Conservation (phyloP, 2,329 filamentous ascomycete genomes). For the Claviceps citrina region DNA sequence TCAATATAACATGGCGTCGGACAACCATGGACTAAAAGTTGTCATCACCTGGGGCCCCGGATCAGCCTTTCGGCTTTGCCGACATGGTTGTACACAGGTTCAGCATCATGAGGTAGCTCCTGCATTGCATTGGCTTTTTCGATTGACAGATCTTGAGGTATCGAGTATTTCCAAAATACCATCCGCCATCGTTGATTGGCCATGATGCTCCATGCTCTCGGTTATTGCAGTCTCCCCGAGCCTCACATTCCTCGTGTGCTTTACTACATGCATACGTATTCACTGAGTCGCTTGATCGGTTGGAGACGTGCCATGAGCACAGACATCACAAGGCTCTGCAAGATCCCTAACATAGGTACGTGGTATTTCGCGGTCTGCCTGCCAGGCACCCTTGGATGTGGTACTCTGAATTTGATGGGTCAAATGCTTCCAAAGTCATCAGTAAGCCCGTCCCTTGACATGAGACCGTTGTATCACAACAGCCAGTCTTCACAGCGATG, state of each 20-base stretch:
- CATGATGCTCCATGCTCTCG: neutral
- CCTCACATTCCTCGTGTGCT: too few species aligned
- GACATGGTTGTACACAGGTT: neutral
- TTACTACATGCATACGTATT: too few species aligned
- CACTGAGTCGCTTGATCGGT: neutral
- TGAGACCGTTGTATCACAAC: neutral
- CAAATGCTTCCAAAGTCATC: neutral
- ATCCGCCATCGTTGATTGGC: neutral
- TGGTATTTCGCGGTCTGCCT: neutral
- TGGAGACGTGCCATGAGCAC: neutral
- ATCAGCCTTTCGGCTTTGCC: constrained; percentile 1
- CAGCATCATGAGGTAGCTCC: neutral
- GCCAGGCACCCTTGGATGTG: too few species aligned
- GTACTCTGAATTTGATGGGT: neutral
- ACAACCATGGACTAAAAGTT: neutral
- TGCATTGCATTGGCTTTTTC: too few species aligned
- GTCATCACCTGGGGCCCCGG: neutral
- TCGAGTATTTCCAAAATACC: neutral
- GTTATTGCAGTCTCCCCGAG: neutral
- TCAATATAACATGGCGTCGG: neutral
- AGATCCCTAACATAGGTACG: neutral
- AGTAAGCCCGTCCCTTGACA: neutral
- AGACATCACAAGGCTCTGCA: too few species aligned
- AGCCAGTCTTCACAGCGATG: neutral
- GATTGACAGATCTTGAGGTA: neutral